Conservation (phyloP, 2,329 filamentous ascomycete genomes). For the Colletotrichum limetticola region DNA sequence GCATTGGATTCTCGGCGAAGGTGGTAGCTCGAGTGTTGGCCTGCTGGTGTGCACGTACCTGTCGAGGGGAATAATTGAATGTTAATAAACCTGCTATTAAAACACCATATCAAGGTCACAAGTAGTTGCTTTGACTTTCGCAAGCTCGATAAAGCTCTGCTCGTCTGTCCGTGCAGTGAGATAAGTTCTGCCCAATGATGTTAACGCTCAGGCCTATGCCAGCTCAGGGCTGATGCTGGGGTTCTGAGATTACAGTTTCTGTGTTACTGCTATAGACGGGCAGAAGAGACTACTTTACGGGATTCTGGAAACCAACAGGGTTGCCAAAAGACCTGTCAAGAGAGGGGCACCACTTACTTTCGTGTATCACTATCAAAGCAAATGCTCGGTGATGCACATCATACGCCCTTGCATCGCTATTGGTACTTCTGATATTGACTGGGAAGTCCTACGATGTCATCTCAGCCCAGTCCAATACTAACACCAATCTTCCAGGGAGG, state of each 20-base stretch:
- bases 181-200: neutral
- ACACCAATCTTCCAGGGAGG: neutral
- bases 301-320: no score
- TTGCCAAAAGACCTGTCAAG: no score
- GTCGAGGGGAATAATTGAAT: neutral
- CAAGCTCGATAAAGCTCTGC: neutral
- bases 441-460: neutral
- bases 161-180: neutral
- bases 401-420: no score
- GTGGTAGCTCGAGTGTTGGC: neutral
- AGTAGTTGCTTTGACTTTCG: neutral
- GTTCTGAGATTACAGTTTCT: no score
- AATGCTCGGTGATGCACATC: no score
- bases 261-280: no score
- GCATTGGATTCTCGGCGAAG: neutral
- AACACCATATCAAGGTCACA: neutral
- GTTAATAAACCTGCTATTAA: neutral
- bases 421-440: no score
- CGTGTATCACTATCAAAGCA: no score
- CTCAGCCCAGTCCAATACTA: neutral
- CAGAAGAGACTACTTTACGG: no score
- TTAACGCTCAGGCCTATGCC: no score
- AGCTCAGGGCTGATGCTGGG: no score
- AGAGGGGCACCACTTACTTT: no score
- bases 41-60: fast-evolving